Conservation (phyloP, 2,329 filamentous ascomycete genomes). For the Arachnomyces sp. region DNA sequence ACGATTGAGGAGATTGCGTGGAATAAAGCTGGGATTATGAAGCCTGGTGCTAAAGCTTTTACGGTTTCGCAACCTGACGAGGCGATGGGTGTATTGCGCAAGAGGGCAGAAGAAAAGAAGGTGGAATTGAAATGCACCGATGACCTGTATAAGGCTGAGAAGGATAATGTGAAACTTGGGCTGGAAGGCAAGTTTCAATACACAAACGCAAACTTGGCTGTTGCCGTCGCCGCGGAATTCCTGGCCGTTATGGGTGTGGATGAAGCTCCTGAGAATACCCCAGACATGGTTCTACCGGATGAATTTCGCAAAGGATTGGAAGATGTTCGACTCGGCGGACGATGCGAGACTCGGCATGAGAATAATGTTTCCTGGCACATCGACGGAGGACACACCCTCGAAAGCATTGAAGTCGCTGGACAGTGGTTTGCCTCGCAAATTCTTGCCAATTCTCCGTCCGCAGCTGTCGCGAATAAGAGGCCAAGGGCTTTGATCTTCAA, state of each 20-base stretch:
- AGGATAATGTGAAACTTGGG: constrained; percentile 44
- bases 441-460: constrained; percentile 27
- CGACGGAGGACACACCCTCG: constrained; percentile 80
- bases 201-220: constrained; percentile 54
- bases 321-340: constrained; percentile 61
- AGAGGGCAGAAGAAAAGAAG: constrained; percentile 46
- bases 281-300: constrained; percentile 44
- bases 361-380: constrained; percentile 64
- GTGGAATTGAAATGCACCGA: constrained; percentile 43
- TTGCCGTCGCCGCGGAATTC: constrained; percentile 40
- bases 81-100: constrained; percentile 49
- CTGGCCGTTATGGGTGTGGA: constrained; percentile 28
- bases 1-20: constrained; percentile 79
- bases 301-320: constrained; percentile 60
- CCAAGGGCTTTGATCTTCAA: constrained; percentile 74
- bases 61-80: constrained; percentile 51
- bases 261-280: constrained; percentile 30
- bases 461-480: constrained; percentile 24
- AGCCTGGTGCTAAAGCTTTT: constrained; percentile 56
- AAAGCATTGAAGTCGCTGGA: constrained; percentile 70
- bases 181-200: constrained; percentile 57
- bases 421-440: constrained; percentile 62
- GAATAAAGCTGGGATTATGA: constrained; percentile 89
- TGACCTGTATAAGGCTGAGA: constrained; percentile 40
- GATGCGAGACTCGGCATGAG: constrained; percentile 63